Conservation (phyloP, 345 rosid genomes). For the Noccaea caerulescens region DNA sequence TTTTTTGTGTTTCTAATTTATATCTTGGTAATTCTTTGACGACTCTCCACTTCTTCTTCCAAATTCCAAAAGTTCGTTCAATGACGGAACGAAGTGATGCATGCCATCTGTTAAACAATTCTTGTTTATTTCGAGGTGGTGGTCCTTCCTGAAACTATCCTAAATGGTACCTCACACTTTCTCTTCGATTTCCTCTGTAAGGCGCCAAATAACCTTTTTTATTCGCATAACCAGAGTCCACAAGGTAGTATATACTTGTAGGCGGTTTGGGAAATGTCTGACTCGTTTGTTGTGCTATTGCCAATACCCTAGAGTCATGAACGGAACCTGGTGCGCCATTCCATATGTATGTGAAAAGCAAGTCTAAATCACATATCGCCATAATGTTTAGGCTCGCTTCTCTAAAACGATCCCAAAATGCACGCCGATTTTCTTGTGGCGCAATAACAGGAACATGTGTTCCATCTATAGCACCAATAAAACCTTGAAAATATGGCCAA, state of each 20-base stretch:
- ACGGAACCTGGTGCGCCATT: too few relatives aligned
- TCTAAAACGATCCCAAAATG: not conserved
- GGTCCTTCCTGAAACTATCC: not conserved
- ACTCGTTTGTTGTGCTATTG: too few relatives aligned
- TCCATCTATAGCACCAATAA: not conserved
- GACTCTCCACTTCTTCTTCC: not conserved
- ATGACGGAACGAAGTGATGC: not conserved
- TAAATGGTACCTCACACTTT: not conserved
- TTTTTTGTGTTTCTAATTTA: not conserved
- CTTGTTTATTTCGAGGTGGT: not conserved
- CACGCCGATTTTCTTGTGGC: not conserved
- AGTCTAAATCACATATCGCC: not conserved
- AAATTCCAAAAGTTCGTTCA: not conserved
- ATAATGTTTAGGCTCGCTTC: not conserved
- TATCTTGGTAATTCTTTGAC: too few relatives aligned
- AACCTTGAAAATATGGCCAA: not conserved
- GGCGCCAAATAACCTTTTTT: too few relatives aligned
- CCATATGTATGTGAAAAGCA: too few relatives aligned
- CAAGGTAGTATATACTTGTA: too few relatives aligned
- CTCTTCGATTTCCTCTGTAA: not conserved
- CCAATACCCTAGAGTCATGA: too few relatives aligned
- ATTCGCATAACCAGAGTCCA: too few relatives aligned
- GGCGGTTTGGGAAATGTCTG: too few relatives aligned
- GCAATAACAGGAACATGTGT: not conserved
- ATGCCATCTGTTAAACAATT: not conserved